phyloP scores from a whole-genome alignment of 2,329 filamentous ascomycete species.

The Alternaria postmessia region DNA sequence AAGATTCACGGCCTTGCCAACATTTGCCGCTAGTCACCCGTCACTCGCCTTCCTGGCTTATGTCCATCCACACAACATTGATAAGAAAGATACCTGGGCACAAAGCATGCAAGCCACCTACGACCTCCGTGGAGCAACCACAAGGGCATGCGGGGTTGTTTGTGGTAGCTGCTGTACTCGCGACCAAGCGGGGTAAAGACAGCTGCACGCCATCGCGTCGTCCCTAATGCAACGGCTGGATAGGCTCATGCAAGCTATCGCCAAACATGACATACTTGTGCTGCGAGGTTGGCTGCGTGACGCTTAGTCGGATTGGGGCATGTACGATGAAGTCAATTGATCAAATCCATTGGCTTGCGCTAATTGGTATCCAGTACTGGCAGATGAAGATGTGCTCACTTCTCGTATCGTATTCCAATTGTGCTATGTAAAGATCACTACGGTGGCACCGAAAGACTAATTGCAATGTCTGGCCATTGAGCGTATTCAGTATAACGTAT shows the following conservation, averaged over 20 bases:
- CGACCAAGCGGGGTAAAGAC: conserved; percentile 5
- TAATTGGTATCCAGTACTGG: not conserved
- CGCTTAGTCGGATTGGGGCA: not conserved
- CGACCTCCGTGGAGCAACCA: not conserved
- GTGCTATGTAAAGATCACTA: not conserved
- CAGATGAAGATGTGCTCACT: not conserved
- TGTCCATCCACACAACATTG: not conserved
- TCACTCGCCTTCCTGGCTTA: not conserved
- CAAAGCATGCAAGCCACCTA: not conserved
- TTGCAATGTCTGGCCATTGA: not conserved
- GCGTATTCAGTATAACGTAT: not conserved
- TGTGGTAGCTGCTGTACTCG: not conserved
- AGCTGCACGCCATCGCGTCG: not conserved
- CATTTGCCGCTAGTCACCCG: not conserved
- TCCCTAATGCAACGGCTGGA: conserved; percentile 3
- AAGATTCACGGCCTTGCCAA: not conserved
- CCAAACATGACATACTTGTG: conserved; percentile 1
- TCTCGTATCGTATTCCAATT: not conserved
- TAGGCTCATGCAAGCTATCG: conserved; percentile 1
- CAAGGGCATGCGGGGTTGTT: not conserved
- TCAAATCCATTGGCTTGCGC: not conserved
- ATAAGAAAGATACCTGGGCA: not conserved
- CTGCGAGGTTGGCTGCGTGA: not conserved
- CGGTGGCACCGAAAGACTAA: not conserved
- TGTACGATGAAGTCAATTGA: not conserved